Evolutionary conservation across 495 filamentous ascomycete species (phyloP).

Genomic region (Penicillium roqueforti): DNA sequence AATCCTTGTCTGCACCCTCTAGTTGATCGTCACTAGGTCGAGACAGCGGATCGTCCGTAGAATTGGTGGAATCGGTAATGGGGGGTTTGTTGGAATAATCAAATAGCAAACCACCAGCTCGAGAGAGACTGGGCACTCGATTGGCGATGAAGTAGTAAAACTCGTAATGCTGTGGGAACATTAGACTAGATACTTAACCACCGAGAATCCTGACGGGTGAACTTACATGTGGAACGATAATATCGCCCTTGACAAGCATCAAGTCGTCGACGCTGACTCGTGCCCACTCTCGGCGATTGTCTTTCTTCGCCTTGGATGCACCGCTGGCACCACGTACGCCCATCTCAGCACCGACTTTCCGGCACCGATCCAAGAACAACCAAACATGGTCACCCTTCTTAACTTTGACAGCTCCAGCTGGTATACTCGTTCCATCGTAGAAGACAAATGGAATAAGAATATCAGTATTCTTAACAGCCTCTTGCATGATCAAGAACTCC

Average conservation of each 20-base stretch:
- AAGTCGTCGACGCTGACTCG: slow-evolving; percentile 93
- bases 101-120: slow-evolving; percentile 57
- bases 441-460: slow-evolving; percentile 95
- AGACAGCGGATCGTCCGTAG: slow-evolving; percentile 45
- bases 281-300: slow-evolving; percentile 80
- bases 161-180: slow-evolving; percentile 72
- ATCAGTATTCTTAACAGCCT: slow-evolving; percentile 82
- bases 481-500: slow-evolving; percentile 79
- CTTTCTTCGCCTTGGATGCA: slow-evolving; percentile 52
- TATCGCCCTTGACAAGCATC: slow-evolving; percentile 84
- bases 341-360: slow-evolving; percentile 83
- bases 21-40: slow-evolving; percentile 48
- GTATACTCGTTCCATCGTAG: slow-evolving; percentile 96
- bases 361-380: slow-evolving; percentile 84
- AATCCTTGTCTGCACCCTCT: slow-evolving; percentile 76
- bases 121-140: slow-evolving; percentile 64
- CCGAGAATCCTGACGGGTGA: neutral
- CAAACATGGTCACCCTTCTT: slow-evolving; percentile 92
- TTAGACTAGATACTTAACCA: slow-evolving; percentile 16
- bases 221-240: slow-evolving; percentile 93
- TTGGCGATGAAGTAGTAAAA: slow-evolving; percentile 97
- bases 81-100: slow-evolving; percentile 65
- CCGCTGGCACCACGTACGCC: slow-evolving; percentile 60
- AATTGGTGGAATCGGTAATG: slow-evolving; percentile 18
- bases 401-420: slow-evolving; percentile 72